A percentile compares a stretch with the other conserved stretches of the same genome.
Evolutionary conservation across 495 filamentous ascomycete species (phyloP).

Genomic region (Xylaria palmicola): DNA sequence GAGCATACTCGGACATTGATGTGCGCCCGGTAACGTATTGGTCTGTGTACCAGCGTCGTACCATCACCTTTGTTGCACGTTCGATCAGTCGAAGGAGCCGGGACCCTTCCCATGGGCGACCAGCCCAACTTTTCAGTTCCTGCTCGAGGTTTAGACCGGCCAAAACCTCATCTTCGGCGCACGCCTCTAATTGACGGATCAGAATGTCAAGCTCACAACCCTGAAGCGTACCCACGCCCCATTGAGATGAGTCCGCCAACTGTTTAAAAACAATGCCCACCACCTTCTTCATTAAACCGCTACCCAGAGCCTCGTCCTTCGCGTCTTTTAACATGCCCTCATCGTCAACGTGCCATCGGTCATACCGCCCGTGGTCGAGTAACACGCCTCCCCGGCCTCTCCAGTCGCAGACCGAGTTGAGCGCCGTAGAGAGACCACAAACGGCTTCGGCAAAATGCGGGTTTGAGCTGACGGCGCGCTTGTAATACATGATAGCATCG

Average conservation of each 20-base stretch:
- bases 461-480: slow-evolving; percentile 82
- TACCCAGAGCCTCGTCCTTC: slow-evolving; percentile 53
- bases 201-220: slow-evolving; percentile 43
- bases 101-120: slow-evolving; percentile 82
- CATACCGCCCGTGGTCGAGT: slow-evolving; percentile 65
- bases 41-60: slow-evolving; percentile 88
- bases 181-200: slow-evolving; percentile 45
- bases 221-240: slow-evolving; percentile 77
- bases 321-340: slow-evolving; percentile 81
- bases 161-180: slow-evolving; percentile 27
- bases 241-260: slow-evolving; percentile 79
- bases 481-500: slow-evolving; percentile 92
- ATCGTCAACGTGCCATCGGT: slow-evolving; percentile 94
- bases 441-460: slow-evolving; percentile 97
- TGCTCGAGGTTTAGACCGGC: slow-evolving; percentile 31
- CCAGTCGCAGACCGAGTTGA: slow-evolving; percentile 98
- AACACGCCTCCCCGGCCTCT: slow-evolving; percentile 82
- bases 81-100: slow-evolving; percentile 84
- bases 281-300: slow-evolving; percentile 93
- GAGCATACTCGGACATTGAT: slow-evolving; percentile 59
- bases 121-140: slow-evolving; percentile 67
- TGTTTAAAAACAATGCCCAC: slow-evolving; percentile 92
- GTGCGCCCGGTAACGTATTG: slow-evolving; percentile 65
- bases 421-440: slow-evolving; percentile 90
- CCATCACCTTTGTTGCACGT: slow-evolving; percentile 70